Evolutionary conservation across 2,329 filamentous ascomycete species (phyloP).

Genomic region (Lasiodiplodia theobromae): DNA sequence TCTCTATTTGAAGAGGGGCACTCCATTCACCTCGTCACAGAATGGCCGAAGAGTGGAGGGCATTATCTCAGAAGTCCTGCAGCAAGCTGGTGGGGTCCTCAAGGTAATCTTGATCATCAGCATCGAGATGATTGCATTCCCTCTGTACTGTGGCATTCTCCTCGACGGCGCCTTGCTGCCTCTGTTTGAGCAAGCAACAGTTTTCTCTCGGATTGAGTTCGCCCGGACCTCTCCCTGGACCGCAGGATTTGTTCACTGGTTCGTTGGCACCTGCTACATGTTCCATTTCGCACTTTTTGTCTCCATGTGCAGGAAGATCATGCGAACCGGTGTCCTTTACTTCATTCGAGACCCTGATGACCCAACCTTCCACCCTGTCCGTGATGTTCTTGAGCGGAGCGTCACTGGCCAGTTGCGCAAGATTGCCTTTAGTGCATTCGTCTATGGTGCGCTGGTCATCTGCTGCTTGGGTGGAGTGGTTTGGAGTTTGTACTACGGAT

Average conservation of each 20-base stretch:
- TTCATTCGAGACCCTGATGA: conserved; percentile 99
- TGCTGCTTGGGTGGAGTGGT: conserved; percentile 94
- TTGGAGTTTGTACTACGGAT: conserved; percentile 78
- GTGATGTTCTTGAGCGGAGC: conserved; percentile 92
- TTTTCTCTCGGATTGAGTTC: conserved; percentile 80
- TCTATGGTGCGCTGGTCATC: conserved; percentile 92
- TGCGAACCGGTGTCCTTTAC: conserved; percentile 93
- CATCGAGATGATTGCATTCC: conserved; percentile 98
- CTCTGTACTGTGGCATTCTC: conserved; percentile 90
- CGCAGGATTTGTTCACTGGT: conserved; percentile 97
- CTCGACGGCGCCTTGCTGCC: conserved; percentile 89
- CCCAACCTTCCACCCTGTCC: conserved; percentile 95
- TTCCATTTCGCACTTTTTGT: conserved; percentile 99
- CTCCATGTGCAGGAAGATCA: conserved; percentile 97
- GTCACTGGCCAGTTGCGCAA: conserved; percentile 93
- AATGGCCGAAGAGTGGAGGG: conserved; percentile 70
- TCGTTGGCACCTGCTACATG: conserved; percentile 98
- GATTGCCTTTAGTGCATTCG: conserved; percentile 93
- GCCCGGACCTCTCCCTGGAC: conserved; percentile 81
- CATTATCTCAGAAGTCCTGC: conserved; percentile 79
- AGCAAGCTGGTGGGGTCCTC: conserved; percentile 94
- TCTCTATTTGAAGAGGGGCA: conserved; percentile 78
- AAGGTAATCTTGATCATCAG: conserved; percentile 98
- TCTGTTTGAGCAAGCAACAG: conserved; percentile 81
- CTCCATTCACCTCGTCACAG: conserved; percentile 68